Conservation (phyloP, 345 rosid species). For the Lepidium didymum region DNA sequence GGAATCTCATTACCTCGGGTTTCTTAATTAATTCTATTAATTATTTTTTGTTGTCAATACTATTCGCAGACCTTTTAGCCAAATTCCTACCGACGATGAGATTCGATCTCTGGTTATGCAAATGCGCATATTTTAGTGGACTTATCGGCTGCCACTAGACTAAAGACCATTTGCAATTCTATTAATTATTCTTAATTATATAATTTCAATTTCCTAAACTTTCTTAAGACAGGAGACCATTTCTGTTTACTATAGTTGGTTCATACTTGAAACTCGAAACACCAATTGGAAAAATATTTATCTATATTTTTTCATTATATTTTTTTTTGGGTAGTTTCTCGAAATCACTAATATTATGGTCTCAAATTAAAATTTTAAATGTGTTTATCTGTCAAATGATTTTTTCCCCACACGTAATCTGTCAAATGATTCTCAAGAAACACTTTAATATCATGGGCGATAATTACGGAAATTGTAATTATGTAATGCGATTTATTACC, state of each 20-base stretch:
- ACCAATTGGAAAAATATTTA: neutral
- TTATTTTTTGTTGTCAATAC: no score
- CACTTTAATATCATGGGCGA: conserved; percentile 15
- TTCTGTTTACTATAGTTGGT: conserved; percentile 4
- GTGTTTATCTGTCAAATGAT: neutral
- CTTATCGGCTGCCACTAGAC: no score
- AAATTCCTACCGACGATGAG: no score
- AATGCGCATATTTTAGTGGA: no score
- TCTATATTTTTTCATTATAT: neutral
- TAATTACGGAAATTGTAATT: conserved; percentile 24
- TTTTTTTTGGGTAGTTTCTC: neutral
- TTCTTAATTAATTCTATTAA: conserved; percentile 9
- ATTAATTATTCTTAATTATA: neutral
- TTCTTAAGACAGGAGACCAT: neutral
- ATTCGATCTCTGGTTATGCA: no score
- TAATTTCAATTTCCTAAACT: neutral
- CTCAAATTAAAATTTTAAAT: neutral
- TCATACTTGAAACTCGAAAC: neutral
- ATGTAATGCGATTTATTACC: neutral
- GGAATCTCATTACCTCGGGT: conserved; percentile 13
- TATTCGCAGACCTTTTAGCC: no score
- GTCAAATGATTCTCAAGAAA: neutral
- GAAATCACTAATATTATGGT: neutral
- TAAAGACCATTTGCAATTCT: no score
- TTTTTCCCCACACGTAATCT: neutral